Conservation (phyloP, 352 stramenopile species). For the Globisporangium uncinulatum region DNA sequence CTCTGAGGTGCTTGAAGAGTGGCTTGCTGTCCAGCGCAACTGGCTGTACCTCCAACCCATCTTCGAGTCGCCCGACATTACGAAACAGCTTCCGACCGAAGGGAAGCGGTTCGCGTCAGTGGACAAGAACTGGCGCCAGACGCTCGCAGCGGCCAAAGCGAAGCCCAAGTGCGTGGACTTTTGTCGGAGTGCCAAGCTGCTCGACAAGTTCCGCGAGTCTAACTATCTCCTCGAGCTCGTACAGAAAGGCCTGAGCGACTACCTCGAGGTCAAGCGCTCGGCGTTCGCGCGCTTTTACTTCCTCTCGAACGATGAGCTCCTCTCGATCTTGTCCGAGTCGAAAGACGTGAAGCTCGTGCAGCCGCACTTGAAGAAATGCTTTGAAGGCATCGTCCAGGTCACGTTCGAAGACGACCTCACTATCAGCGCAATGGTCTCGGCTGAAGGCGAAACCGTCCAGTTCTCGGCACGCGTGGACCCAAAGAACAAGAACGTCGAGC, state of each 20-base stretch:
- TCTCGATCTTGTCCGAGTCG: slow-evolving; percentile 91
- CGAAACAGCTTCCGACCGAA: slow-evolving; percentile 93
- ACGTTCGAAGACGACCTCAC: slow-evolving; percentile 83
- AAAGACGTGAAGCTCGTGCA: slow-evolving; percentile 92
- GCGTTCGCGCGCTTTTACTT: slow-evolving; percentile 93
- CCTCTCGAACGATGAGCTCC: slow-evolving; percentile 91
- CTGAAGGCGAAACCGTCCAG: slow-evolving; percentile 85
- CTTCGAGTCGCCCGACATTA: slow-evolving; percentile 95
- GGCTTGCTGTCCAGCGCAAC: slow-evolving; percentile 92
- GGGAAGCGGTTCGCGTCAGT: slow-evolving; percentile 93
- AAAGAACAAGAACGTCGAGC: slow-evolving; percentile 90
- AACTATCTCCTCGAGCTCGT: slow-evolving; percentile 93
- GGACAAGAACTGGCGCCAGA: slow-evolving; percentile 95
- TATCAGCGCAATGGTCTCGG: slow-evolving; percentile 92
- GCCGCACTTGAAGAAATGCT: slow-evolving; percentile 93
- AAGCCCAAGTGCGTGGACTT: slow-evolving; percentile 92
- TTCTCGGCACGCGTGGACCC: slow-evolving; percentile 85
- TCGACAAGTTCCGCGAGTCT: slow-evolving; percentile 92
- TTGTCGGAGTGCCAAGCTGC: slow-evolving; percentile 88
- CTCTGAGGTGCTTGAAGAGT: slow-evolving; percentile 93
- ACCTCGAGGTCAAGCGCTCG: slow-evolving; percentile 90
- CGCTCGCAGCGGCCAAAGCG: slow-evolving; percentile 74
- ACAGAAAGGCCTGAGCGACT: slow-evolving; percentile 90
- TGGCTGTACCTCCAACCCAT: slow-evolving; percentile 96
- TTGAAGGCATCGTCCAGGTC: slow-evolving; percentile 91